Evolutionary conservation across 805 yeast genomes (phyloP), one percentile per base, ranked within the genome.

Genomic region (Alloascoidea hylecoeti): DNA sequence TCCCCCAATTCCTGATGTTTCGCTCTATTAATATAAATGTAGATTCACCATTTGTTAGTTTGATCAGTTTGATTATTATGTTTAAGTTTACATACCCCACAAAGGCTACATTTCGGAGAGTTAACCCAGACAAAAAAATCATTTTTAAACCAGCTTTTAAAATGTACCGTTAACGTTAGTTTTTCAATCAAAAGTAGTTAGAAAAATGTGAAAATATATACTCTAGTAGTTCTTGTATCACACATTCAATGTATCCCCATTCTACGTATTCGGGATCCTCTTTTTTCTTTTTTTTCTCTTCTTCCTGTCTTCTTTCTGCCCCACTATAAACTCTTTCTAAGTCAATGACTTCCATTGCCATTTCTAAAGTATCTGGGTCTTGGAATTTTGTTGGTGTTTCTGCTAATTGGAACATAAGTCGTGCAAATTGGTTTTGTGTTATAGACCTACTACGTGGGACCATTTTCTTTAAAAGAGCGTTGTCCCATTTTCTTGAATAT

Each of bases 51-150:
- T 9, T 16, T 13, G 17, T 30, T 12, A 15, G 17, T 9, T 37
- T 23, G 18, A 34, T 3, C 17, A 13, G 35, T n/a, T 16, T 27
- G 15, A 18, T 14, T 27, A 33, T 33, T 17, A 35, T 15, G 12
- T n/a, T 15, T 12, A 12, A 5, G 34, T 32, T 5, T 15, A 39
- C 45, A 33, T 33, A 41, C 48, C n/a, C 61, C 64, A 52, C 94
- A 81, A 0, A 38, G 37, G 0, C 59, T 50, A 46, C 95, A 83
- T 6, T 61, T 52, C 0, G 92, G 85, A 28, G 66, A 66, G 48
- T 80, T 79, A 5, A 83, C 76, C 97, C 97, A 89, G 17, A 57
- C 61, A 59, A 89, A 89, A 59, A 83, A 86, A 33, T 72, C 78
- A 32, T 75, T 62, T 47, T 84, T 85, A 60, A 78, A 89, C 77